Conservation (phyloP, 2,329 filamentous ascomycete species). For the Teratosphaeria nubilosa region DNA sequence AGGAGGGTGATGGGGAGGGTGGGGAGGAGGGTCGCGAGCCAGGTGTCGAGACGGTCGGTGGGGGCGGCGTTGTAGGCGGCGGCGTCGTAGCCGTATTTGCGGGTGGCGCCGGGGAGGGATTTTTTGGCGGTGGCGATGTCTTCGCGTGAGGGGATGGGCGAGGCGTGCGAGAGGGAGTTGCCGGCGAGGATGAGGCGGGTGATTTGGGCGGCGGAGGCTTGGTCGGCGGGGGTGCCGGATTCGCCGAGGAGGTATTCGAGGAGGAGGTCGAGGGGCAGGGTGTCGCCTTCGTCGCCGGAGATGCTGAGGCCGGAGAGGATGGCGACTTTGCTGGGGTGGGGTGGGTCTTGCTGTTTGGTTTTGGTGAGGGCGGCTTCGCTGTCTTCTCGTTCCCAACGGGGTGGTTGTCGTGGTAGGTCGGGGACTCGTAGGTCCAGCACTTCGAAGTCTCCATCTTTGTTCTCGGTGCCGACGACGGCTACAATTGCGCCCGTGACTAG, state of each 20-base stretch:
- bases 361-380: conserved; percentile 21
- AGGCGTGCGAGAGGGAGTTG: conserved; percentile 59
- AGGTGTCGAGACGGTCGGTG: conserved; percentile 71
- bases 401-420: conserved; percentile 71
- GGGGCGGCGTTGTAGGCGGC: conserved; percentile 79
- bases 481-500: conserved; percentile 90
- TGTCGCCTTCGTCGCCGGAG: conserved; percentile 59
- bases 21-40: conserved; percentile 71
- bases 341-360: conserved; percentile 28
- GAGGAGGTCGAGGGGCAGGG: conserved; percentile 65
- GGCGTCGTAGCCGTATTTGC: conserved; percentile 92
- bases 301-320: conserved; percentile 84
- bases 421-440: conserved; percentile 83
- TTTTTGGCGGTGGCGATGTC: conserved; percentile 35
- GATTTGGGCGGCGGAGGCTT: conserved; percentile 55
- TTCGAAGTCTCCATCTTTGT: conserved; percentile 82
- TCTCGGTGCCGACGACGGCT: conserved; percentile 91
- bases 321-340: conserved; percentile 60
- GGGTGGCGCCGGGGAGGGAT: conserved; percentile 40
- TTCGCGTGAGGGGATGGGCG: conserved; percentile 37
- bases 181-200: conserved; percentile 83
- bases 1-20: conserved; percentile 82
- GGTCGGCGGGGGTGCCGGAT: conserved; percentile 50
- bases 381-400: conserved; percentile 64
- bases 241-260: conserved; percentile 85